Conservation (phyloP, 345 rosid species). For the Erysimum cheiranthoides region DNA sequence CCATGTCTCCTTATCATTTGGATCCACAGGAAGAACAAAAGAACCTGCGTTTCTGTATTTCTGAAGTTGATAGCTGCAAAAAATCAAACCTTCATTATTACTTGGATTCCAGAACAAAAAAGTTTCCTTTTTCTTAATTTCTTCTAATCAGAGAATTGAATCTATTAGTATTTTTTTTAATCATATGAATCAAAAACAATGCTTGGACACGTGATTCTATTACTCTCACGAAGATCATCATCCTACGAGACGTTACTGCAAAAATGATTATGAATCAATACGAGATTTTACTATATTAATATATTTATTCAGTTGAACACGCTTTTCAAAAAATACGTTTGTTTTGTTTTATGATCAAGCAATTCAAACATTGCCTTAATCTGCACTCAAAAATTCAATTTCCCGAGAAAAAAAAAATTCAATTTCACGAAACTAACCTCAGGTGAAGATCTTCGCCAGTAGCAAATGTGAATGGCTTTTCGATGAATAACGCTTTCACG, state of each 20-base stretch:
- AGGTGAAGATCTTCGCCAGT: slow-evolving; percentile 99
- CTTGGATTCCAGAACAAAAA: not conserved
- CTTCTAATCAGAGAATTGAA: not conserved
- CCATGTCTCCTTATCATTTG: slow-evolving; percentile 90
- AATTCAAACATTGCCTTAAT: slow-evolving; percentile 22
- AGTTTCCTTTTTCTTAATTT: not conserved
- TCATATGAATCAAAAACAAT: slow-evolving; percentile 20
- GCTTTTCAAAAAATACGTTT: not conserved
- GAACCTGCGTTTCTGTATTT: slow-evolving; percentile 93
- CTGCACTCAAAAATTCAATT: slow-evolving; percentile 4
- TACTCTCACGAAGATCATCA: slow-evolving; percentile 34
- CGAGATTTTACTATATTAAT: slow-evolving; percentile 15
- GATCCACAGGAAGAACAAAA: slow-evolving; percentile 91
- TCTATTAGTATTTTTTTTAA: not conserved
- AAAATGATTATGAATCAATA: slow-evolving; percentile 9
- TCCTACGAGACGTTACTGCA: slow-evolving; percentile 36
- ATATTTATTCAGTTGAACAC: not conserved
- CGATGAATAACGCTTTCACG: slow-evolving; percentile 85
- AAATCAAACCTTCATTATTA: not conserved
- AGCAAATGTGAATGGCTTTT: slow-evolving; percentile 85
- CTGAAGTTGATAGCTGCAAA: slow-evolving; percentile 94
- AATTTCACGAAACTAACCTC: slow-evolving; percentile 54
- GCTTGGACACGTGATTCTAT: slow-evolving; percentile 34
- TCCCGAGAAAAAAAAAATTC: not conserved
- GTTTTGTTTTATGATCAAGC: not conserved